These are phyloP conservation scores for Chaetomium sp. DNA, from an alignment of 2,329 filamentous ascomycete genomes.

Conservation along the genomic window DNA sequence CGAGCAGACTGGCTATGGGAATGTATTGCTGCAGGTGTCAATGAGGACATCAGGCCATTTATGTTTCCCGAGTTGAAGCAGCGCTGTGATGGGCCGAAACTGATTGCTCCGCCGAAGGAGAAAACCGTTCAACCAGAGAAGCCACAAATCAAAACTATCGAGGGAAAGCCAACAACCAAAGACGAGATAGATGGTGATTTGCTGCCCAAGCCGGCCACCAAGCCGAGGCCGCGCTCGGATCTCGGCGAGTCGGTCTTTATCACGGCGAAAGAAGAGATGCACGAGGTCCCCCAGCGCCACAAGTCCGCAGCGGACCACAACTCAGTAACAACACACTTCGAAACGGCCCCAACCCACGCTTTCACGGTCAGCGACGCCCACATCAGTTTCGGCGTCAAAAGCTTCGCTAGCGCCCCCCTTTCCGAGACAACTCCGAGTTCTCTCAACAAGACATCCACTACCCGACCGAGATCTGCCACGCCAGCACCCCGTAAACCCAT, in stretches of 20 bases:
- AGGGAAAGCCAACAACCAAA: background rate
- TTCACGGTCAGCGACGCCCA: constrained; percentile 8
- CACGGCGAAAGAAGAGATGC: background rate
- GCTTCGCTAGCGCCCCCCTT: constrained; percentile 31
- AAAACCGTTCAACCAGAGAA: background rate
- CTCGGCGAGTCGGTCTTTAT: constrained; percentile 18
- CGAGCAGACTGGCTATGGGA: constrained; percentile 78
- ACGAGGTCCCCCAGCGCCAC: constrained; percentile 1
- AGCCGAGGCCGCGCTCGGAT: constrained; percentile 14
- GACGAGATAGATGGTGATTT: constrained; percentile 16
- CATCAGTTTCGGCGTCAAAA: constrained; percentile 8
- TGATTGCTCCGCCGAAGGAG: constrained; percentile 3
- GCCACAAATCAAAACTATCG: constrained; percentile 2
- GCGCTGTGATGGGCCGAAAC: constrained; percentile 13
- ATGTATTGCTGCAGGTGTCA: constrained; percentile 56
- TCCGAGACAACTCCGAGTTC: constrained; percentile 36
- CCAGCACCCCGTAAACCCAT: constrained; percentile 24
- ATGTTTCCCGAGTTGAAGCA: constrained; percentile 43
- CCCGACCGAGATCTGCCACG: constrained; percentile 19
- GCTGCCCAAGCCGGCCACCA: constrained; percentile 11
- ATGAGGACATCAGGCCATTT: constrained; percentile 40
- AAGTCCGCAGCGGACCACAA: constrained; percentile 4
- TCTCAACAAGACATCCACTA: constrained; percentile 36
- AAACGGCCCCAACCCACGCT: constrained; percentile 23
- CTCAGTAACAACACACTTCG: constrained; percentile 21